Base-by-base conservation (phyloP, 306 rosid species). In the Rosa persica region DNA sequence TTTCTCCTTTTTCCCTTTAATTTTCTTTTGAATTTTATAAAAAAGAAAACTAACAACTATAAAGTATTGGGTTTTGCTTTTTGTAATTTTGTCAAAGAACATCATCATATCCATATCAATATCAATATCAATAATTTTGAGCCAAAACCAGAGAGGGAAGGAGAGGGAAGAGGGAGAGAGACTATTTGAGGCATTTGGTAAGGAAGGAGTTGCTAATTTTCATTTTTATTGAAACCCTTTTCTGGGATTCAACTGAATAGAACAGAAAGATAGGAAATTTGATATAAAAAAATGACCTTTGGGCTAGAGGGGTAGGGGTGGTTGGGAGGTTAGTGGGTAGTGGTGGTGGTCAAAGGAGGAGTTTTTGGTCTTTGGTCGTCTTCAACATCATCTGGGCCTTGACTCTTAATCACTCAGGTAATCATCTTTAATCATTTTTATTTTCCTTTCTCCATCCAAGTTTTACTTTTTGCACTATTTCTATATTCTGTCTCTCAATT, bases 81-180 rank as follows among this genome's bases (percentile, higher is more conserved):
- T 86, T 91, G 89, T 83, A 78, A 79, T 84, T 87, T 88, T 87
- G 81, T 82, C 71, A 70, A 75, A 76, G 76, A 78, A 76, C 83
- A 85, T 69, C 85, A 83, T 85, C 82, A 82, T 85, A 46, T 38
- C 66, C 82, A 82, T 85, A 46, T 38, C 66, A 46, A 23, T 51
- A 77, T 51, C 74, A 77, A 62, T 85, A 22, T 65, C 58, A 76
- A 46, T 73, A 74, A 58, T 60, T 74, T 85, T 55, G 81, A 73
- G 82, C 75, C 57, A 77, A 43, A 73, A 74, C 55, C 76, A 74
- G 64, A 61, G 64, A 70, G 74, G 78, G 73, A 78, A 52, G 58
- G 0, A 52, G 64, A 20, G 61, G 23, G 27, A 23, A 22, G 38
- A 27, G 8, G 30, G 19, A 62, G 39, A 61, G 67, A 62, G 40